A percentile compares a stretch with the other conserved stretches of the same genome.
Evolutionary conservation across 1,284 basidiomycete genomes (phyloP).

Genomic region (Apiotrichum montevideense): DNA sequence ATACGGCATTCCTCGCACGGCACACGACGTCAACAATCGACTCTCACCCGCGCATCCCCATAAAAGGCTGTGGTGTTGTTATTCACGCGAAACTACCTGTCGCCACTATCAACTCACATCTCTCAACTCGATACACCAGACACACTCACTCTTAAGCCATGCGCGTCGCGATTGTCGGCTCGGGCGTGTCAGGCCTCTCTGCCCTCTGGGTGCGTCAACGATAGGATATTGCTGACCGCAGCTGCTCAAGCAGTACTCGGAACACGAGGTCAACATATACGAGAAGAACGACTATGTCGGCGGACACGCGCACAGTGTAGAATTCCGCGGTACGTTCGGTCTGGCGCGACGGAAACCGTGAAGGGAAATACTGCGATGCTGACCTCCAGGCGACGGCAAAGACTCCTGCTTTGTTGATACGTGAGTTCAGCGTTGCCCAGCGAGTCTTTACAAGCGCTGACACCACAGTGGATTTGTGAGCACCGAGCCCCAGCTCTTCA

Average conservation of each 20-base stretch:
- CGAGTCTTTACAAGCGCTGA: neutral
- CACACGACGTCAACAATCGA: no score
- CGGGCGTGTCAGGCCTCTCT: slow-evolving; percentile 68
- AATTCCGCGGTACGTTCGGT: slow-evolving; percentile 48
- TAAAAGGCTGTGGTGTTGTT: no score
- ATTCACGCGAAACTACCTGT: no score
- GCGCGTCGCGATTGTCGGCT: slow-evolving; percentile 67
- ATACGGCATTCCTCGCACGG: no score
- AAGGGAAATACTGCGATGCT: neutral
- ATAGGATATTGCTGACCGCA: slow-evolving; percentile 14
- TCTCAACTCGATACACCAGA: no score
- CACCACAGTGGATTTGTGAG: slow-evolving; percentile 43
- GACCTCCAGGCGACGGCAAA: slow-evolving; percentile 43
- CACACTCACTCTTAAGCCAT: slow-evolving; percentile 16
- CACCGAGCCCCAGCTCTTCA: neutral
- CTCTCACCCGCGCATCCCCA: no score
- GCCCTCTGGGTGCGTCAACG: slow-evolving; percentile 60
- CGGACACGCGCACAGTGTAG: slow-evolving; percentile 72
- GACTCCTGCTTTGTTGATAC: slow-evolving; percentile 60
- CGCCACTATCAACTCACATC: no score
- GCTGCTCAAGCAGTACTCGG: slow-evolving; percentile 68
- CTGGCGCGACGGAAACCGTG: no score
- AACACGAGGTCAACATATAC: slow-evolving; percentile 72
- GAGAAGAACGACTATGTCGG: slow-evolving; percentile 64
- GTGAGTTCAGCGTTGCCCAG: slow-evolving; percentile 42